Evolutionary conservation across 768 basidiomycete genomes (phyloP).

Genomic region (Lentinula edodes): DNA sequence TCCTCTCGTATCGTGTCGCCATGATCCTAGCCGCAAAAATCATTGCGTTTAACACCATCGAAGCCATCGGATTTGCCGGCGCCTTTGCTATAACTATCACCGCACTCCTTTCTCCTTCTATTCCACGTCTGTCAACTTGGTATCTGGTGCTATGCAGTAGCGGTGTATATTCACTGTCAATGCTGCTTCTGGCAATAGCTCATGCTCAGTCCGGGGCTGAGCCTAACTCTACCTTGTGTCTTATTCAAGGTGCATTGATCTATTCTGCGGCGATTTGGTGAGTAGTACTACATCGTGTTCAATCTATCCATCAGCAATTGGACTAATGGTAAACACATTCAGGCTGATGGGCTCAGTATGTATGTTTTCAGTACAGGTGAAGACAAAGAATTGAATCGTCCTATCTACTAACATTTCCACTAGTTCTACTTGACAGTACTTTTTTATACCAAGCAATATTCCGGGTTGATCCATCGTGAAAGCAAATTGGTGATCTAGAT

Average conservation of each 20-base stretch:
- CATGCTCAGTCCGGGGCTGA: background rate
- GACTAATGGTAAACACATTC: background rate
- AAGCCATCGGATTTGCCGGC: background rate
- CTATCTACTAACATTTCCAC: too few relatives aligned
- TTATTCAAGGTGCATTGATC: background rate
- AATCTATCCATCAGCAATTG: background rate
- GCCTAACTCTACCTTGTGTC: background rate
- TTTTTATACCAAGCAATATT: background rate
- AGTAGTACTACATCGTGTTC: background rate
- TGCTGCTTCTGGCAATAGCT: background rate
- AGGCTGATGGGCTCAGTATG: constrained; percentile 1
- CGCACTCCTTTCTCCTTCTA: background rate
- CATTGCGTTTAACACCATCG: background rate
- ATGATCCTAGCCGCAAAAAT: background rate
- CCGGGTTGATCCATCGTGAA: background rate
- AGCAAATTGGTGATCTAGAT: background rate
- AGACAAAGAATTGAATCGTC: too few relatives aligned
- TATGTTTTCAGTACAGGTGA: background rate
- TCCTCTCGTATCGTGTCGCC: background rate
- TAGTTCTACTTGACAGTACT: background rate
- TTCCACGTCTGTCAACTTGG: background rate
- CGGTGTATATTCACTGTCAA: background rate
- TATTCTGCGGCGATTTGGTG: background rate
- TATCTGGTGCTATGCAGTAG: background rate
- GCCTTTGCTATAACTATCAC: background rate